Percentiles rank a stretch among this genome's conserved stretches.
Conservation (phyloP, 73 alveolate species). For the Tetrahymena borealis region DNA sequence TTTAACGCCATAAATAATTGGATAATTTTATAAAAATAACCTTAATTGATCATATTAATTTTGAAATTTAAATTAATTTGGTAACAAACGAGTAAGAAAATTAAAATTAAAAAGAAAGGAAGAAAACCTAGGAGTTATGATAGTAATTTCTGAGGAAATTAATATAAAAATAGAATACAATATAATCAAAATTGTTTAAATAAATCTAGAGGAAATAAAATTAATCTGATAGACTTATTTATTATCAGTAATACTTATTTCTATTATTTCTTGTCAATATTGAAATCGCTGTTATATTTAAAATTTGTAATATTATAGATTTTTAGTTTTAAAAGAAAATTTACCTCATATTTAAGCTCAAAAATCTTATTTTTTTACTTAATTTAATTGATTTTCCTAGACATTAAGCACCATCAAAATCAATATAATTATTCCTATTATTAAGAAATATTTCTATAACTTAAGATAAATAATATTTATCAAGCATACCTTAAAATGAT, state of each 20-base stretch:
- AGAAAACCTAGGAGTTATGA: too few species aligned
- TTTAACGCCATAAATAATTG: too few species aligned
- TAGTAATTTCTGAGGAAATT: too few species aligned
- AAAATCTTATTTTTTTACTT: background rate
- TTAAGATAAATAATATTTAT: background rate
- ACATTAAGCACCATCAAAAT: background rate
- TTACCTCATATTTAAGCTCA: background rate
- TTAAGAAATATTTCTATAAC: background rate
- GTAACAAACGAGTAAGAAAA: too few species aligned
- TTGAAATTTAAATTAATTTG: too few species aligned
- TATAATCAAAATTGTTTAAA: background rate
- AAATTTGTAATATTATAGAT: too few species aligned
- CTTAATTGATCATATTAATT: too few species aligned
- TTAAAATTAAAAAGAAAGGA: too few species aligned
- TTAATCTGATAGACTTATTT: background rate
- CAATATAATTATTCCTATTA: background rate
- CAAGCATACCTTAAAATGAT: too few species aligned
- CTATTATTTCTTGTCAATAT: background rate
- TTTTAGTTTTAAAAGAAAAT: background rate
- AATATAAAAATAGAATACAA: too few species aligned
- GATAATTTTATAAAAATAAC: too few species aligned
- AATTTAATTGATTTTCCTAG: background rate
- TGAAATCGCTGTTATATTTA: background rate
- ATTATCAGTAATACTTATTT: background rate
- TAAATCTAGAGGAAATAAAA: background rate